These are phyloP conservation scores for Limnanthes douglasii DNA, from an alignment of 345 rosid species.

Conservation along the genomic window DNA sequence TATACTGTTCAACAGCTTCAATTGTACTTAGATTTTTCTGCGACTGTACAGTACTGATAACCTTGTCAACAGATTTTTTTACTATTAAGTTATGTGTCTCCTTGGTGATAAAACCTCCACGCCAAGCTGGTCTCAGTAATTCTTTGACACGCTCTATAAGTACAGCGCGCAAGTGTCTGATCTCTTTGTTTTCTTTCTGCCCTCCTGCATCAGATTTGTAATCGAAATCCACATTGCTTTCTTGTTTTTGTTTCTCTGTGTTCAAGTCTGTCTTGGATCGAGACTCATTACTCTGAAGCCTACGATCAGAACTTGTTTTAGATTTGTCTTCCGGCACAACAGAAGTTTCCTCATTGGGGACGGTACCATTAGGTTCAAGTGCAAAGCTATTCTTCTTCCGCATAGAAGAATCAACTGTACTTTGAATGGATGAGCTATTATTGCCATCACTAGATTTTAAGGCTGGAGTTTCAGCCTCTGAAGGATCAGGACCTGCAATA, in stretches of 20 bases:
- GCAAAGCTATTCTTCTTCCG: no score
- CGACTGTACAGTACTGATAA: conserved; percentile 39
- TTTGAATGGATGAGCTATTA: conserved; percentile 24
- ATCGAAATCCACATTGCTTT: conserved; percentile 24
- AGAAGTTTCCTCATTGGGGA: no score
- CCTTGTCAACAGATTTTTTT: conserved; percentile 61
- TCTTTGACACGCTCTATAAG: conserved; percentile 59
- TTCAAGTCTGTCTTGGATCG: conserved; percentile 21
- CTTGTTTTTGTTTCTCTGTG: conserved; percentile 17
- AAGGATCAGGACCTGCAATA: conserved; percentile 17
- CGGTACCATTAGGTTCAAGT: no score
- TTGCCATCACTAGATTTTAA: conserved; percentile 30
- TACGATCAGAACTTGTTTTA: conserved; percentile 18
- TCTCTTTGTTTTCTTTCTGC: conserved; percentile 31
- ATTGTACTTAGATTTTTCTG: conserved; percentile 41
- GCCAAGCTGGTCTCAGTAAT: conserved; percentile 73
- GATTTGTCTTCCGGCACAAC: conserved; percentile 16
- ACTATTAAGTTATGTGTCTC: conserved; percentile 69
- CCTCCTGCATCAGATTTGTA: conserved; percentile 28
- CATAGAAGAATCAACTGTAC: no score
- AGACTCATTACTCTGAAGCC: conserved; percentile 23
- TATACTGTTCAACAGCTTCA: conserved; percentile 42
- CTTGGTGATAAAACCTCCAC: conserved; percentile 66
- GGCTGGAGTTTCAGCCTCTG: conserved; percentile 7
- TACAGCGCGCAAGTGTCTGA: conserved; percentile 41